Evolutionary conservation across 495 filamentous ascomycete species (phyloP).

Genomic region (Glutinoglossum americanum): DNA sequence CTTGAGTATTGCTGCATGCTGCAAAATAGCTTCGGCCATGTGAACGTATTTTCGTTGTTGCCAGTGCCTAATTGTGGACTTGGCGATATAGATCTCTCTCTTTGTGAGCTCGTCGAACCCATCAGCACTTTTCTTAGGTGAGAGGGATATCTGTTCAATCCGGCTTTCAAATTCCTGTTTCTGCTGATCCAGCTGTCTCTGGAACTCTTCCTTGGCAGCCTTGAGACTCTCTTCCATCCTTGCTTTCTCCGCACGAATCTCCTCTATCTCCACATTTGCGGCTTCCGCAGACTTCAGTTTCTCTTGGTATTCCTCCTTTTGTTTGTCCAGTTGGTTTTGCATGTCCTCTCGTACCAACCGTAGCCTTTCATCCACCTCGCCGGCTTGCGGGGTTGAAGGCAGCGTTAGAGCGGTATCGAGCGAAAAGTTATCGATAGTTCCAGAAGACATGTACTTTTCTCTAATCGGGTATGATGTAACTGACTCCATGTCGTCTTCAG

Average conservation of each 20-base stretch:
- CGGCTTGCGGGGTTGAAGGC: constrained; percentile 70
- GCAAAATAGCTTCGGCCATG: constrained; percentile 84
- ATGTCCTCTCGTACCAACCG: constrained; percentile 63
- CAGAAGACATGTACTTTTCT: constrained; percentile 92
- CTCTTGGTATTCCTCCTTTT: constrained; percentile 65
- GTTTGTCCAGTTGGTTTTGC: constrained; percentile 69
- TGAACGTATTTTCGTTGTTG: constrained; percentile 65
- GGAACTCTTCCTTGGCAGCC: constrained; percentile 67
- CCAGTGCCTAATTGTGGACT: constrained; percentile 48
- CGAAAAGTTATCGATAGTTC: constrained; percentile 91
- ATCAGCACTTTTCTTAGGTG: not conserved
- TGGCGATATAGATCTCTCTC: constrained; percentile 48
- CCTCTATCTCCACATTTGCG: constrained; percentile 51
- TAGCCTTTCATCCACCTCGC: constrained; percentile 50
- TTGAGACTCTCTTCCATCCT: constrained; percentile 70
- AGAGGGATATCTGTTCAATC: constrained; percentile 2
- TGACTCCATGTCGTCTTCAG: constrained; percentile 78
- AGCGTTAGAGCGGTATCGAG: constrained; percentile 85
- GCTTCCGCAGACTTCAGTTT: constrained; percentile 60
- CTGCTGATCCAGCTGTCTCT: constrained; percentile 41
- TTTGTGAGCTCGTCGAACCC: constrained; percentile 18
- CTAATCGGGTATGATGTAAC: constrained; percentile 68
- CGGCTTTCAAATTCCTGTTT: constrained; percentile 48
- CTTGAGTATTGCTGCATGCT: constrained; percentile 70
- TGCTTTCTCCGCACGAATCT: constrained; percentile 63